phyloP scores from a whole-genome alignment of 495 filamentous ascomycete genomes.

The Xylaria flabelliformis region DNA sequence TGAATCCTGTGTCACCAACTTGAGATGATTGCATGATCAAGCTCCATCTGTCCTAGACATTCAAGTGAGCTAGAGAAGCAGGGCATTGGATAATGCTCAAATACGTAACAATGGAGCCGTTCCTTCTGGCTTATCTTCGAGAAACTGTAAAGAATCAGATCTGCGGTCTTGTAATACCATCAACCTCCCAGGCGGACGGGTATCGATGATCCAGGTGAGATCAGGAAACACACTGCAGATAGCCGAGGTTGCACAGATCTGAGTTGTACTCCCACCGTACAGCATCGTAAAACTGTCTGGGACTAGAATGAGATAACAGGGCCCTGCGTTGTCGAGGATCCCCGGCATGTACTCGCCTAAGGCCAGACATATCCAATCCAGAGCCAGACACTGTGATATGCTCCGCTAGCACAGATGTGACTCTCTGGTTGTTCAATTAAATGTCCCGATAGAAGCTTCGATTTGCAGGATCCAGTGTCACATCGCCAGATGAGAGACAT shows the following conservation, averaged over 20 bases:
- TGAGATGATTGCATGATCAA: constrained; percentile 41
- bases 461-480: neutral
- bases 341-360: constrained; percentile 14
- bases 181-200: constrained; percentile 41
- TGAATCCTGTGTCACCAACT: constrained; percentile 41
- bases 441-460: constrained; percentile 23
- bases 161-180: constrained; percentile 36
- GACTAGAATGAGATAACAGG: constrained; percentile 32
- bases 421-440: neutral
- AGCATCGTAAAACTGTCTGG: constrained; percentile 40
- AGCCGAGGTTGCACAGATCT: constrained; percentile 47
- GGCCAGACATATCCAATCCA: constrained; percentile 9
- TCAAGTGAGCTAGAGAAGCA: constrained; percentile 40
- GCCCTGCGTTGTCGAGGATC: constrained; percentile 6
- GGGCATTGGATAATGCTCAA: constrained; percentile 28
- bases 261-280: constrained; percentile 37
- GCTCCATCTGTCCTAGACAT: constrained; percentile 46
- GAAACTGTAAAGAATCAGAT: constrained; percentile 40
- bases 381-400: neutral
- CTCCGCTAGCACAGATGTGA: neutral
- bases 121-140: constrained; percentile 31
- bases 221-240: constrained; percentile 45
- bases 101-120: constrained; percentile 29
- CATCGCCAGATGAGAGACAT: constrained; percentile 21
- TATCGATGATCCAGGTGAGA: constrained; percentile 42